Evolutionary conservation across 148 eudicot species (phyloP), one percentile per base, ranked within the genome.

Genomic region (Rhododendron henanense): DNA sequence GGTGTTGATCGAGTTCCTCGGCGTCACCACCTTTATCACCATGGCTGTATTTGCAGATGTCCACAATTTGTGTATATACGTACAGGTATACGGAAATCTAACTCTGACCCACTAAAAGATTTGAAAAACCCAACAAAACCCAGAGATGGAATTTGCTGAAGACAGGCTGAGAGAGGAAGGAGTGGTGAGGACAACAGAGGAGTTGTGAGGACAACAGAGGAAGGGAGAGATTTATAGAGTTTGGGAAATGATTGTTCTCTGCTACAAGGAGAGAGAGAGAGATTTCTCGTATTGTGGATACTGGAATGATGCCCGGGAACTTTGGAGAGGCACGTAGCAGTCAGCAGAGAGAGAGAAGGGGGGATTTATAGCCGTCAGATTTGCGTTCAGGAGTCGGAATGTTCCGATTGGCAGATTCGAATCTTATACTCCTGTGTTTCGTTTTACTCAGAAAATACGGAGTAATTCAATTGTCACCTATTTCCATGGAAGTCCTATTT

Each of bases 1-100:
- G 51, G 92, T 85, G 69, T 90, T 90, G 45, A 95, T 81, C 83
- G 99, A 90, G 37, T 90, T 89, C 83, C 91, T 91, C 18, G 94
- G 94, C 28, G 93, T 84, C 2, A 85, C 88, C 45, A 88, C 94
- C 63, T 88, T 88, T 90, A 85, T 88, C 87, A 89, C 93, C 93
- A 93, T 92, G 25, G 55, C 51, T 73, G 74, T 78, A 31, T 7
- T 53, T n/a, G 11, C 45, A 61, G 39, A 1, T 19, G 14, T 76
- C 21, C 75, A 69, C 75, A 28, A 28, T 80, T 21, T 78, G 55
- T 84, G 47, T 57, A 84, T 33, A 33, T 53, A 13, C 21, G 57
- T 11, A 75, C 13, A 5, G 37, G 47, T 61, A 35, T 63, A 0
- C 35, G 10, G 15, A 10, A 78, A 85, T 39, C 55, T 44, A 19